Conservation (phyloP, 805 yeast genomes). For the Isabelozyma pseudorhagii region DNA sequence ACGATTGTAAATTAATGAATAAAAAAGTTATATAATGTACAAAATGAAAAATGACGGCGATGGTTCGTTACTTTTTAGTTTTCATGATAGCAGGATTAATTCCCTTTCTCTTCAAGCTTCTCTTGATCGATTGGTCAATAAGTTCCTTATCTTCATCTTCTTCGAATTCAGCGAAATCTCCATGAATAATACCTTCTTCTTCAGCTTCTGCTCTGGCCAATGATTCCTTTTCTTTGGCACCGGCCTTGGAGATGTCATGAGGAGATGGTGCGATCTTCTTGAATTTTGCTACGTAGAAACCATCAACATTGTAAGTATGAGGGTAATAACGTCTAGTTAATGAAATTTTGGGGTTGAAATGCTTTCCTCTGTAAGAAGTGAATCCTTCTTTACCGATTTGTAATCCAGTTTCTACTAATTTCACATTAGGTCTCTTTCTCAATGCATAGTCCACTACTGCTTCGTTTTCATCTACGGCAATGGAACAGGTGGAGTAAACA, state of each 20-base stretch:
- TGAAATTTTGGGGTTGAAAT: slow-evolving; percentile 70
- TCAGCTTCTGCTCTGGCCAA: slow-evolving; percentile 78
- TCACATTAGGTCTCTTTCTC: slow-evolving; percentile 93
- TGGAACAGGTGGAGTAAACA: slow-evolving; percentile 97
- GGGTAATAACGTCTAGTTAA: slow-evolving; percentile 96
- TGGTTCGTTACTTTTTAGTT: background rate
- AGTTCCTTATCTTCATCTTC: slow-evolving; percentile 70
- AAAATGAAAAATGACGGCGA: background rate
- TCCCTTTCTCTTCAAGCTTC: slow-evolving; percentile 66
- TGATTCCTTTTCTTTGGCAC: slow-evolving; percentile 81
- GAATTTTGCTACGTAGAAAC: slow-evolving; percentile 96
- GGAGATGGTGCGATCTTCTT: slow-evolving; percentile 86
- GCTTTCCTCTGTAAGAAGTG: slow-evolving; percentile 89
- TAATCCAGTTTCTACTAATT: slow-evolving; percentile 86
- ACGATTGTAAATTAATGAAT: too few species aligned
- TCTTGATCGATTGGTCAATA: slow-evolving; percentile 66
- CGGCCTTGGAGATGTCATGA: slow-evolving; percentile 80
- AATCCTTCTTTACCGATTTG: slow-evolving; percentile 96
- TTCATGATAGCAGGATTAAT: slow-evolving; percentile 55
- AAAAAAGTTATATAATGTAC: background rate
- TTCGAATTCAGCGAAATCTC: slow-evolving; percentile 81
- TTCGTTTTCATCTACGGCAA: slow-evolving; percentile 97
- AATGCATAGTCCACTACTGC: slow-evolving; percentile 97
- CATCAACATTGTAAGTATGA: slow-evolving; percentile 97
- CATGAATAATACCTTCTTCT: slow-evolving; percentile 79